Percentiles rank a stretch among this genome's conserved stretches.
These are phyloP conservation scores for California macrophylla DNA, from an alignment of 441 rosid species.

Conservation along the genomic window DNA sequence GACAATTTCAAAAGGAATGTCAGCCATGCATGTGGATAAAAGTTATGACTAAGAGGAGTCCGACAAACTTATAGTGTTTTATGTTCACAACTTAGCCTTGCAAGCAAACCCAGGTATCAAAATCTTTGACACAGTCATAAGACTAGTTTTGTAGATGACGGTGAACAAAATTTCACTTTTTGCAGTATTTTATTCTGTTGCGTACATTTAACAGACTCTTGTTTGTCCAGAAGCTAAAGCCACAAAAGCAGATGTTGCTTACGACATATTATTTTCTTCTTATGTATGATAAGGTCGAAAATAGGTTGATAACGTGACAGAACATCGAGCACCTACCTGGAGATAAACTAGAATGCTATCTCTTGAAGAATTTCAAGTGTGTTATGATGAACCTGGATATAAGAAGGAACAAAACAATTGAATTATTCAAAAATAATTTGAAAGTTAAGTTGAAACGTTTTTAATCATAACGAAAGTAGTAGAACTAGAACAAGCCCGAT, in stretches of 20 bases:
- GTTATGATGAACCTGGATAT: slow-evolving; percentile 73
- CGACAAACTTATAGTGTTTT: not conserved
- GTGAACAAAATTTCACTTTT: not conserved
- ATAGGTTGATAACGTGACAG: not conserved
- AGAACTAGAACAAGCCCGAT: not conserved
- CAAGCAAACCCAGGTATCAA: not conserved
- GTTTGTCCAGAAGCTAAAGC: not conserved
- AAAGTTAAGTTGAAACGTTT: not conserved
- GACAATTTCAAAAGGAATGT: no score
- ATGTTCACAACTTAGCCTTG: not conserved
- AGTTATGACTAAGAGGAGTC: not conserved
- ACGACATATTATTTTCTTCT: slow-evolving; percentile 7
- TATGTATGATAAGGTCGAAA: not conserved
- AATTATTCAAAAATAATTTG: not conserved
- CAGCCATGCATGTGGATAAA: not conserved
- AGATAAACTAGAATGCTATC: slow-evolving; percentile 53
- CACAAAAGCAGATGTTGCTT: not conserved
- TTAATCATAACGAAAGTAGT: not conserved
- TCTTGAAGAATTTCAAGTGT: slow-evolving; percentile 85
- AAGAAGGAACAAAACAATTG: slow-evolving; percentile 16
- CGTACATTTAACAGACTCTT: slow-evolving; percentile 1
- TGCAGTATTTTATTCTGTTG: not conserved
- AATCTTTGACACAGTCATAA: not conserved
- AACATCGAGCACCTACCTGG: slow-evolving; percentile 11
- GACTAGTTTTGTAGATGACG: not conserved